A percentile compares a stretch with the other conserved stretches of the same genome.
Conservation (phyloP, 805 yeast species). For the Tetrapisispora pingtungensis region DNA sequence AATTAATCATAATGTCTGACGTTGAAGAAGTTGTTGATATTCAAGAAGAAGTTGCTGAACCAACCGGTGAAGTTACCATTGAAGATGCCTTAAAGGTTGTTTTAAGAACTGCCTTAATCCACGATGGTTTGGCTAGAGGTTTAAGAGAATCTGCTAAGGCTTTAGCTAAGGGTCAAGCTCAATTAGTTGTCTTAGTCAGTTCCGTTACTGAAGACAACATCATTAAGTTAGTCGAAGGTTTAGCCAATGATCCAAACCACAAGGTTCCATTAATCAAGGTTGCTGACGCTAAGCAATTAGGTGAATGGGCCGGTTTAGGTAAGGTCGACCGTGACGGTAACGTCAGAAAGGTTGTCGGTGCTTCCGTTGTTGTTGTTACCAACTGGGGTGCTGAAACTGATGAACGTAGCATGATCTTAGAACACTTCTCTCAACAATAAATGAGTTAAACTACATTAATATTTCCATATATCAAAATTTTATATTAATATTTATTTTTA, state of each 20-base stretch:
- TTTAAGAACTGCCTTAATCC: constrained; percentile 93
- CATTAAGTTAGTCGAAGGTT: constrained; percentile 96
- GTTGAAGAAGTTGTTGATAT: constrained; percentile 61
- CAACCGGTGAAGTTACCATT: constrained; percentile 81
- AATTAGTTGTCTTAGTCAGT: constrained; percentile 94
- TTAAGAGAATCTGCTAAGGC: constrained; percentile 99
- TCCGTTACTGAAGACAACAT: constrained; percentile 96
- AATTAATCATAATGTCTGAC: constrained; percentile 18
- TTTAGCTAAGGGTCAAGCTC: constrained; percentile 94
- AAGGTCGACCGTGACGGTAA: constrained; percentile 99
- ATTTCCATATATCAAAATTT: too few relatives aligned
- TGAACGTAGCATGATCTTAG: constrained; percentile 92
- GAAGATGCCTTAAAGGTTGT: constrained; percentile 98
- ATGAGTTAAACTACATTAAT: constrained; percentile 12
- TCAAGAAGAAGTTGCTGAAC: constrained; percentile 74
- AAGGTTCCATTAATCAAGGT: constrained; percentile 98
- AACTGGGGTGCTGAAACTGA: constrained; percentile 99
- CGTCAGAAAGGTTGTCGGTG: constrained; percentile 99
- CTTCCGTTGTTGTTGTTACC: constrained; percentile 98
- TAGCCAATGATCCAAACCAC: constrained; percentile 94
- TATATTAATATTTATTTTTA: not conserved
- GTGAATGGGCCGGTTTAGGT: constrained; percentile 99
- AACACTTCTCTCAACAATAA: constrained; percentile 88
- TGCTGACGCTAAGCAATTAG: constrained; percentile 98
- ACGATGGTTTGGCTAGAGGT: constrained; percentile 99